Evolutionary conservation across 2,329 filamentous ascomycete species (phyloP), one percentile per base, ranked within the genome.

Genomic region (Thermomyces lanuginosus): DNA sequence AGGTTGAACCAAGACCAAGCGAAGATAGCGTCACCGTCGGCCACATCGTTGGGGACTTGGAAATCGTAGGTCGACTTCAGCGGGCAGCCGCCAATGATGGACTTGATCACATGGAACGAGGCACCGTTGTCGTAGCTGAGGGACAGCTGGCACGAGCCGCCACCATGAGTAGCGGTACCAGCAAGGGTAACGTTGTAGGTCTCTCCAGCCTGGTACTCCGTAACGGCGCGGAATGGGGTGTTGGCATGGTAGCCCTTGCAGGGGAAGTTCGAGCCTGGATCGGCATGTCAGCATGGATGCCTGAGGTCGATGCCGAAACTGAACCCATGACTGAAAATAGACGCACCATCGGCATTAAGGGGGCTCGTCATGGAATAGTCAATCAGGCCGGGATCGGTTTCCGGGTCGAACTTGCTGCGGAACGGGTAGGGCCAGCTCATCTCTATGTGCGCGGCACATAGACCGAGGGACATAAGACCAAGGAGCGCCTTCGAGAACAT

Each of bases 1-100:
- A 70, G 58, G 59, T 82, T 82, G 57, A 78, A 75, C 75, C 75
- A 80, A 13, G 70, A 72, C 80, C 80, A 86, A 21, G 72, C 70
- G 26, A 84, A 66, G 23, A 84, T 48, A 30, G 70, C 75, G 16
- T 72, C 43, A 2, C 66, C 51, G 51, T 59, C 33, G 10, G 70
- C 68, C 1, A 69, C 68, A 36, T 75, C 69, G 2, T 53, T 49
- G 6, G 78, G 78, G 17, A 84, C 54, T 18, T 59, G 66, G 51
- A 84, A 84, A 40, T 64, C 52, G 51, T 74, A 79, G 30, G 52
- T 63, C 20, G 60, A 56, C 12, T 55, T 37, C 4, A 63, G 37
- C 1, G 65, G 58, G 37, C 66, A 72, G 6, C 59, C 63, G 9
- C 68, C 68, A 9, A 69, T 60, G 27, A 71, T 69, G 6, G 64